phyloP scores from a whole-genome alignment of 495 filamentous ascomycete species.

The Lasiosphaeris hirsuta region DNA sequence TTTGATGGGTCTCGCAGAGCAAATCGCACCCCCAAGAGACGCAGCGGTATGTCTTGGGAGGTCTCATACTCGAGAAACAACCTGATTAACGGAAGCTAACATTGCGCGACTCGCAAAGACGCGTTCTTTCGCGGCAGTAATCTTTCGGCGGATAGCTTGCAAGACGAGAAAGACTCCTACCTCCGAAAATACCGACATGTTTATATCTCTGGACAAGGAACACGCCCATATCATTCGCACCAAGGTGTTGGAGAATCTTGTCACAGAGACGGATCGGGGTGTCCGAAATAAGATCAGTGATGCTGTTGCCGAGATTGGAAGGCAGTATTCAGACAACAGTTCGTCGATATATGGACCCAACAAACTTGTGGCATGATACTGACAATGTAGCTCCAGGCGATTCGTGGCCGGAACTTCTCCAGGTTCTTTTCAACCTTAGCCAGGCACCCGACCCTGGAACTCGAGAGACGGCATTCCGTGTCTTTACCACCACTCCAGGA shows the following conservation, averaged over 20 bases:
- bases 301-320: slow-evolving; percentile 89
- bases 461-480: slow-evolving; percentile 86
- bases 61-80: slow-evolving; percentile 2
- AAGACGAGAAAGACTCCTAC: slow-evolving; percentile 74
- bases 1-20: slow-evolving; percentile 90
- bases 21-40: slow-evolving; percentile 67
- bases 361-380: slow-evolving; percentile 13
- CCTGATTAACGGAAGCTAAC: background rate
- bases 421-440: slow-evolving; percentile 80
- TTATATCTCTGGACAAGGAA: slow-evolving; percentile 66
- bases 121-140: slow-evolving; percentile 85
- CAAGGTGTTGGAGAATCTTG: slow-evolving; percentile 74
- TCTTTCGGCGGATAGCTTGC: slow-evolving; percentile 89
- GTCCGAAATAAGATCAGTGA: slow-evolving; percentile 96
- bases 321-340: slow-evolving; percentile 92
- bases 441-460: slow-evolving; percentile 75
- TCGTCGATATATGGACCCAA: slow-evolving; percentile 32
- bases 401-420: slow-evolving; percentile 87
- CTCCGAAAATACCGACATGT: slow-evolving; percentile 75
- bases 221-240: slow-evolving; percentile 73
- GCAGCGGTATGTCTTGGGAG: slow-evolving; percentile 54
- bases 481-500: slow-evolving; percentile 91
- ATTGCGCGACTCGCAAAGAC: slow-evolving; percentile 48
- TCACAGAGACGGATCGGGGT: slow-evolving; percentile 61
- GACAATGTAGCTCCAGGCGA: slow-evolving; percentile 53